Evolutionary conservation across 2,329 filamentous ascomycete species (phyloP), one percentile per base, ranked within the genome.

Genomic region (Pseudogymnoascus sp.): DNA sequence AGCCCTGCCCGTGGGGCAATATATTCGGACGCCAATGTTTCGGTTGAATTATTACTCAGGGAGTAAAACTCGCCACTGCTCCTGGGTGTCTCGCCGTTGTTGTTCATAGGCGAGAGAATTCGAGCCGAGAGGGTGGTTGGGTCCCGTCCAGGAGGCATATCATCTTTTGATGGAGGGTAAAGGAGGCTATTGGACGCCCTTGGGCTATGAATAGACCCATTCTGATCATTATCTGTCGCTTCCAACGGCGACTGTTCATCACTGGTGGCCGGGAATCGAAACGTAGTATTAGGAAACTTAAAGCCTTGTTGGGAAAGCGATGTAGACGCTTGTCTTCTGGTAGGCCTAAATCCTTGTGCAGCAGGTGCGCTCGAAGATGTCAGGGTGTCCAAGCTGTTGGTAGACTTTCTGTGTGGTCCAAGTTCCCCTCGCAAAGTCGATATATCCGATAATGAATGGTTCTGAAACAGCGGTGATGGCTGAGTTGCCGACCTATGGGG

Each of bases 21-120:
- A 71, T 96, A 95, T 75, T 97, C 94, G 0, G 94, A 99, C 10
- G 88, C 88, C 59, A 97, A 74, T 2, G 94, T 99, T 74, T 99
- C 94, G 14, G 89, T 91, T 5, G 94, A 97, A 71, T 96, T 89
- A 73, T 97, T 97, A 77, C 93, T 97, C 73, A 93, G 78, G 0
- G 92, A 92, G 74, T 96, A 97, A 70, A 97, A 95, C 71, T 99
- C 94, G 62, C 89, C 90, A 73, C 94, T 99, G 67, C 91, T 96
- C 69, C 94, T 82, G 23, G 91, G 92, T 28, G 93, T 97, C 4
- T 84, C 87, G 62, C 84, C 85, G 65, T 83, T 83, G 65, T 84
- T 84, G 69, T 90, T 95, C 14, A 88, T 87, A 33, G 89, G 87
- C 2, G 92, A 91, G 62, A 96, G 79, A 61, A 96, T 85, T 60